phyloP scores from a whole-genome alignment of 2,329 filamentous ascomycete genomes.

The Botrytis medusae region DNA sequence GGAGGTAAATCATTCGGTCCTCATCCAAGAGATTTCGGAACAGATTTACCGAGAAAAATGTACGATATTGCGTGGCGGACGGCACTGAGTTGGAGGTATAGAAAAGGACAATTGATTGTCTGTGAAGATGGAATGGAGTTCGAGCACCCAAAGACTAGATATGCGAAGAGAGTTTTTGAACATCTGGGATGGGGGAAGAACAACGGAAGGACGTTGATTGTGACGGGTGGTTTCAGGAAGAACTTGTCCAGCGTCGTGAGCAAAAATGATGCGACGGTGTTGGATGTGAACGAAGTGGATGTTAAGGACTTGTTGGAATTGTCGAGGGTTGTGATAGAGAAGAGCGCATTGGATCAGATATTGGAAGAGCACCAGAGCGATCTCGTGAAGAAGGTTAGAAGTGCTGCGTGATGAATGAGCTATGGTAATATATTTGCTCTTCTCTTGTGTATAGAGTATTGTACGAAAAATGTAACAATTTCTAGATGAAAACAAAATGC shows the following conservation, averaged over 20 bases:
- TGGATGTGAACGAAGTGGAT: conserved; percentile 78
- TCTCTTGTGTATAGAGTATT: conserved; percentile 14
- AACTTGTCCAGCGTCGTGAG: conserved; percentile 65
- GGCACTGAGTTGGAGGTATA: conserved; percentile 87
- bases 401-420: conserved; percentile 29
- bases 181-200: conserved; percentile 64
- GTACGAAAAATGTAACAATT: conserved; percentile 20
- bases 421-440: conserved; percentile 13
- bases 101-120: conserved; percentile 81
- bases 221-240: conserved; percentile 61
- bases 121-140: conserved; percentile 78
- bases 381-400: conserved; percentile 42
- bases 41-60: conserved; percentile 78
- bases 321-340: conserved; percentile 83
- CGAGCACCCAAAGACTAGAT: conserved; percentile 49
- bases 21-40: conserved; percentile 86
- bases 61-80: conserved; percentile 97
- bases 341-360: conserved; percentile 72
- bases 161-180: conserved; percentile 67
- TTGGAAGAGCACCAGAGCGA: conserved; percentile 72
- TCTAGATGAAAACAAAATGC: background rate
- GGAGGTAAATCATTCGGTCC: conserved; percentile 92
- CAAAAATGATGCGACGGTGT: conserved; percentile 64
- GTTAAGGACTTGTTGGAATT: conserved; percentile 91
- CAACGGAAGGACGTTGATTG: conserved; percentile 71